phyloP scores from a whole-genome alignment of 2,329 filamentous ascomycete species.

The Proliferodiscus dingleyae region DNA sequence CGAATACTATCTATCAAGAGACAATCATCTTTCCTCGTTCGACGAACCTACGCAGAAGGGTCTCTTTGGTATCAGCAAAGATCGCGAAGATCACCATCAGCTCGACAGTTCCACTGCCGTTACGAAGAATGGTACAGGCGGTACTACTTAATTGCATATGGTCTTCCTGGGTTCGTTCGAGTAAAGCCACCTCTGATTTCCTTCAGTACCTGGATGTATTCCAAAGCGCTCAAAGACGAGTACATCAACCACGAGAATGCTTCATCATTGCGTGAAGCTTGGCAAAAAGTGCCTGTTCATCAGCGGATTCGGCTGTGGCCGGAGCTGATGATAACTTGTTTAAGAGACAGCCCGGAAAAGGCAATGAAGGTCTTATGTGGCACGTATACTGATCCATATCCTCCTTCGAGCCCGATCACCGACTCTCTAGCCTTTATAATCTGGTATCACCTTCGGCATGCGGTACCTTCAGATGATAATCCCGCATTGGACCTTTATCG shows the following conservation, averaged over 20 bases:
- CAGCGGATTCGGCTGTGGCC: conserved; percentile 14
- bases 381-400: conserved; percentile 20
- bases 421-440: conserved; percentile 24
- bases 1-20: no score
- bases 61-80: neutral
- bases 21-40: no score
- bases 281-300: conserved; percentile 4
- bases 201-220: neutral
- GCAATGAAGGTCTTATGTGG: conserved; percentile 21
- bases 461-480: neutral
- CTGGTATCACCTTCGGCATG: conserved; percentile 12
- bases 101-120: neutral
- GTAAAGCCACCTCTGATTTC: neutral
- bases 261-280: conserved; percentile 2
- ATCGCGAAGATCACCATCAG: neutral
- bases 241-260: conserved; percentile 2
- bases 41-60: no score
- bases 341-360: conserved; percentile 16
- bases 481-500: conserved; percentile 4
- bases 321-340: conserved; percentile 17
- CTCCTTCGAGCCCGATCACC: conserved; percentile 16
- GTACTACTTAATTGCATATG: neutral
- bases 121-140: neutral
- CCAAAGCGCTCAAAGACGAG: neutral
- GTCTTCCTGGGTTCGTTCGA: neutral